Evolutionary conservation across 495 filamentous ascomycete species (phyloP), one percentile per base, ranked within the genome.

Genomic region (Aspergillus diversus): DNA sequence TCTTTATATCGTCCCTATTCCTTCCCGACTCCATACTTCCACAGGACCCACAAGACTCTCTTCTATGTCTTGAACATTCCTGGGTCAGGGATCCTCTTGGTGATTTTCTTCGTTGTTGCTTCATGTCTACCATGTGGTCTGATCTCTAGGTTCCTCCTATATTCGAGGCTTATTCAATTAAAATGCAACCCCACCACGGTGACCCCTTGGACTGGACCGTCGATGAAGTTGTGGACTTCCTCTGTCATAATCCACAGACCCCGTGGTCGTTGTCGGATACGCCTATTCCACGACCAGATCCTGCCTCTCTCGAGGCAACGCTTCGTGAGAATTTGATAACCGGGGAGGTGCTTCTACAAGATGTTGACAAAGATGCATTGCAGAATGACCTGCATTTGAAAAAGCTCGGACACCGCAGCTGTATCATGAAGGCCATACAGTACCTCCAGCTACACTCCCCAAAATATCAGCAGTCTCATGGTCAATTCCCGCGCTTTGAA

Each of bases 171-270:
- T 27, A 27, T 27, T 27, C 21, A 1, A 27, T 5, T 53, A 42
- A 50, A 21, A 73, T 74, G 70, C 33, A 65, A 12, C 4, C 57
- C 0, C n/a, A 47, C 13, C 35, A 16, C 7, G 34, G 74, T 42
- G 90, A 92, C 64, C 90, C 90, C 1, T 84, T 85, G 63, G 71
- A 85, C 63, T 93, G 90, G 90, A 77, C 77, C 27, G 77, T 88
- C 27, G 87, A 91, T 21, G 79, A 86, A 37, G 83, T 92, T 2
- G 83, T 91, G 0, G 70, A 72, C 12, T 87, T 88, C 56, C 73
- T 94, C 5, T 92, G 90, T 74, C 77, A 82, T 33, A 43, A 72
- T 3, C 67, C 78, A 17, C 71, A 77, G 42, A 80, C 81, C 8
- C 73, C 76, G 60, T 81, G 78, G 78, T 71, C 77, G 6, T 53